phyloP scores from a whole-genome alignment of 2,329 filamentous ascomycete genomes.

The Phialophora tarda region DNA sequence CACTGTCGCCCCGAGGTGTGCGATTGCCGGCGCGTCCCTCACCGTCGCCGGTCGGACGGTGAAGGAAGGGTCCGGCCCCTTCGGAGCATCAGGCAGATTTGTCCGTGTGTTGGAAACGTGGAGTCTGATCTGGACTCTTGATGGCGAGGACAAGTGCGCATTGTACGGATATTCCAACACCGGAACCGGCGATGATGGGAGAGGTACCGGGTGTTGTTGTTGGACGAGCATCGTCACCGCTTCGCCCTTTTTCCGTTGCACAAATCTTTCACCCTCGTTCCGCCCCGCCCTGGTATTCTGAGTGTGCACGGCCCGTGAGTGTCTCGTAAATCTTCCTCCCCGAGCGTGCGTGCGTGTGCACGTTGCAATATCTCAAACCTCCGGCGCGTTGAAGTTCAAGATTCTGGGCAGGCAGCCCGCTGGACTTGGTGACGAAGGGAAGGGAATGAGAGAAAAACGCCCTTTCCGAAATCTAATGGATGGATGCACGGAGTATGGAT shows the following conservation, averaged over 20 bases:
- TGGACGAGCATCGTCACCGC: slow-evolving; percentile 16
- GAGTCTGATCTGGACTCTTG: slow-evolving; percentile 18
- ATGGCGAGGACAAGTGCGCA: slow-evolving; percentile 25
- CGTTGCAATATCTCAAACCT: too few species aligned
- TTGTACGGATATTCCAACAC: slow-evolving; percentile 22
- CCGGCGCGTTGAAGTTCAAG: too few species aligned
- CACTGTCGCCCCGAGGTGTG: slow-evolving; percentile 31
- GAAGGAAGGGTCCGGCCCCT: slow-evolving; percentile 10
- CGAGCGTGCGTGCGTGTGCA: too few species aligned
- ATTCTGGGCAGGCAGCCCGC: too few species aligned
- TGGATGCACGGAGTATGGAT: too few species aligned
- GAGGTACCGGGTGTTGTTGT: slow-evolving; percentile 11
- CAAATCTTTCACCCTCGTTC: background rate
- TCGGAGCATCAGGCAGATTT: background rate
- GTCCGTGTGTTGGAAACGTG: background rate
- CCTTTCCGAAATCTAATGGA: too few species aligned
- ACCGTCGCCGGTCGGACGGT: slow-evolving; percentile 25
- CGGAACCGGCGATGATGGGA: slow-evolving; percentile 12
- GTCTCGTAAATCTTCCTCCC: too few species aligned
- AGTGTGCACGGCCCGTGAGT: too few species aligned
- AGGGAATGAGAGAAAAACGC: too few species aligned
- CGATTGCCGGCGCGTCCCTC: slow-evolving; percentile 30
- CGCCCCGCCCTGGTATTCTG: too few species aligned
- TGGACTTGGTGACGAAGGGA: too few species aligned
- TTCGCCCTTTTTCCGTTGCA: background rate